Percentiles rank a stretch among this genome's conserved stretches.
Evolutionary conservation across 139 green algal genomes (phyloP).

Genomic region (Volvox reticuliferus): DNA sequence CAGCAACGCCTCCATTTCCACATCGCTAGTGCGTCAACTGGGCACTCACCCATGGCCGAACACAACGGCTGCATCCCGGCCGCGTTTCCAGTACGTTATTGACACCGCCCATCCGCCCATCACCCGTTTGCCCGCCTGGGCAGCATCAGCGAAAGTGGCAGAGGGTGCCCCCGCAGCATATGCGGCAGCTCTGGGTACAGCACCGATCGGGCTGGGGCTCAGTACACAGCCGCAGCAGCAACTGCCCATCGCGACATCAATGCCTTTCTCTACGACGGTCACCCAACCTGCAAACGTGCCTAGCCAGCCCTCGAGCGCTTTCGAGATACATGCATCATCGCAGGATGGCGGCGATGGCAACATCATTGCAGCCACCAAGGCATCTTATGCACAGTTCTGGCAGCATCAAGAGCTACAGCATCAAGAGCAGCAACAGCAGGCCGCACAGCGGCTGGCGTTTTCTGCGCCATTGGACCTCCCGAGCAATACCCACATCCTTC

Average conservation of each 20-base stretch:
- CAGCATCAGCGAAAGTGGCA: neutral
- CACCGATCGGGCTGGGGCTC: neutral
- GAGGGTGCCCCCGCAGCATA: slow-evolving; percentile 15
- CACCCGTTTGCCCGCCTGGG: slow-evolving; percentile 25
- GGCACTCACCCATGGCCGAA: slow-evolving; percentile 5
- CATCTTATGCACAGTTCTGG: neutral
- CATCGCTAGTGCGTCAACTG: neutral
- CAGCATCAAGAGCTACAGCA: neutral
- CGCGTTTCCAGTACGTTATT: slow-evolving; percentile 30
- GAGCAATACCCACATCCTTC: slow-evolving; percentile 8
- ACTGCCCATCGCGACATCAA: neutral
- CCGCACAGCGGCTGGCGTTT: neutral
- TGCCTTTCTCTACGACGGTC: neutral
- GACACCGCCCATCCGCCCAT: slow-evolving; percentile 21
- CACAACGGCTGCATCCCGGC: neutral
- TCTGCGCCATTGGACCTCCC: neutral
- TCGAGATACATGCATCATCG: neutral
- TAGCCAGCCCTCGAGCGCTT: neutral
- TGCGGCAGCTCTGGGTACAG: neutral
- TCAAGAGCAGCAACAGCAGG: neutral
- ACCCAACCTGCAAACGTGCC: neutral
- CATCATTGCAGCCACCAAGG: neutral
- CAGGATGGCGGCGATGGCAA: neutral
- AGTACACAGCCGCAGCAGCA: neutral
- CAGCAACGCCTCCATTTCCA: neutral